Percentiles rank a stretch among this genome's conserved stretches.
Conservation (phyloP, 305 asterid genomes). For the Euphrasia arctica region DNA sequence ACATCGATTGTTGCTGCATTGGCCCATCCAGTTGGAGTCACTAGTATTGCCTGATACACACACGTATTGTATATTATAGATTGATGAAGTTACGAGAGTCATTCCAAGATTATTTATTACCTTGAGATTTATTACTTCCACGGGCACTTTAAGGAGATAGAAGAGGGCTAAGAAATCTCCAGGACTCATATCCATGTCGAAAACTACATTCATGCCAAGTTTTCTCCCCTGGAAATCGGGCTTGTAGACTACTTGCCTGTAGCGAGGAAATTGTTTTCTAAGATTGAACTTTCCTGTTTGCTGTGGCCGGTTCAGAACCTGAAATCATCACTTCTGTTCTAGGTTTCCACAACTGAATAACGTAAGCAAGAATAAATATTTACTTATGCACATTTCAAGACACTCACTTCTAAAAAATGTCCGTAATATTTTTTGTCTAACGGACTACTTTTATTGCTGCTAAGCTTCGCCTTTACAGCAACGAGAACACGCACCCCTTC, state of each 20-base stretch:
- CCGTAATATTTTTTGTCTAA: conserved; percentile 53
- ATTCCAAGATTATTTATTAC: conserved; percentile 16
- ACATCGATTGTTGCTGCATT: conserved; percentile 80
- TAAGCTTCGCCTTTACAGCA: conserved; percentile 75
- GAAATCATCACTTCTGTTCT: conserved; percentile 11
- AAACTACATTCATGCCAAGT: conserved; percentile 62
- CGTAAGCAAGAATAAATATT: too few species aligned
- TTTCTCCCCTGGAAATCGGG: conserved; percentile 48
- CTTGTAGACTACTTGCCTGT: conserved; percentile 48
- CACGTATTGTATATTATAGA: too few species aligned
- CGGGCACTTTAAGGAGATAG: conserved; percentile 76
- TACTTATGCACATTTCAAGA: too few species aligned
- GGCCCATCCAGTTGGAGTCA: conserved; percentile 92
- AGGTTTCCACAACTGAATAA: neutral
- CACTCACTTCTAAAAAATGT: conserved; percentile 70
- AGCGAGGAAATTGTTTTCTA: conserved; percentile 54
- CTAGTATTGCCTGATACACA: conserved; percentile 54
- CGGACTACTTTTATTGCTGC: conserved; percentile 35
- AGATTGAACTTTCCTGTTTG: conserved; percentile 68
- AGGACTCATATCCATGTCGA: conserved; percentile 95
- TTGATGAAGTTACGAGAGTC: too few species aligned
- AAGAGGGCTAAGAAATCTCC: conserved; percentile 88
- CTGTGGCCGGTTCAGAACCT: conserved; percentile 61
- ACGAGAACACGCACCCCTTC: conserved; percentile 68
- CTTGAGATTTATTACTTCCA: conserved; percentile 68